Evolutionary conservation across 306 rosid genomes (phyloP).

Genomic region (Vigna radiata): DNA sequence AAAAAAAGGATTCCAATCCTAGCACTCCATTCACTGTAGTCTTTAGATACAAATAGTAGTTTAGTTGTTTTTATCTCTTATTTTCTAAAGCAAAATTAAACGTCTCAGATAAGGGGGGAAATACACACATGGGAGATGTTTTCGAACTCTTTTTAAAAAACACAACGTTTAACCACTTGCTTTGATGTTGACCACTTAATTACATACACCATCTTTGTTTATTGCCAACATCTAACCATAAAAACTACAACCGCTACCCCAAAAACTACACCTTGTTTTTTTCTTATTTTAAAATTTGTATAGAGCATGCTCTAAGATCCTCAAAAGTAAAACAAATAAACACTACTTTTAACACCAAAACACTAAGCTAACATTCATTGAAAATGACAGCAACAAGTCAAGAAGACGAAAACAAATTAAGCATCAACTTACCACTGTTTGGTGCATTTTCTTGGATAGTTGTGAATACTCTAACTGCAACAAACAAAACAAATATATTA

Average conservation of each 20-base stretch:
- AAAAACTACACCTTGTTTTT: not conserved
- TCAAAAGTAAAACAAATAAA: slow-evolving; percentile 29
- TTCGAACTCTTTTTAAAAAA: not conserved
- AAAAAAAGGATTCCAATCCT: slow-evolving; percentile 26
- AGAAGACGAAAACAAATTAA: slow-evolving; percentile 23
- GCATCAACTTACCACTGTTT: slow-evolving; percentile 72
- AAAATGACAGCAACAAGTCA: slow-evolving; percentile 20
- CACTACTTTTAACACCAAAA: slow-evolving; percentile 5
- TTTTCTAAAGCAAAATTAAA: slow-evolving; percentile 22
- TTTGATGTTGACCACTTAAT: slow-evolving; percentile 1
- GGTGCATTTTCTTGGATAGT: slow-evolving; percentile 93
- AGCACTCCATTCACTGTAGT: slow-evolving; percentile 15
- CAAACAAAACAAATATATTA: slow-evolving; percentile 35
- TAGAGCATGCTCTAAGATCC: slow-evolving; percentile 13
- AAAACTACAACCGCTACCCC: not conserved
- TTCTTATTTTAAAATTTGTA: not conserved
- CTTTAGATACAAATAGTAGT: slow-evolving; percentile 18
- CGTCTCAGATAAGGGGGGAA: not conserved
- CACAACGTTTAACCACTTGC: not conserved
- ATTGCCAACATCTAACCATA: slow-evolving; percentile 1
- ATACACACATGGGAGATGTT: not conserved
- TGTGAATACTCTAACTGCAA: slow-evolving; percentile 93
- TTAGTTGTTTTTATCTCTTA: slow-evolving; percentile 1
- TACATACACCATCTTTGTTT: not conserved
- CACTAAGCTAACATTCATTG: slow-evolving; percentile 8